These are phyloP conservation scores for Leccinum uliginosum DNA, from an alignment of 768 basidiomycete species.

Conservation along the genomic window DNA sequence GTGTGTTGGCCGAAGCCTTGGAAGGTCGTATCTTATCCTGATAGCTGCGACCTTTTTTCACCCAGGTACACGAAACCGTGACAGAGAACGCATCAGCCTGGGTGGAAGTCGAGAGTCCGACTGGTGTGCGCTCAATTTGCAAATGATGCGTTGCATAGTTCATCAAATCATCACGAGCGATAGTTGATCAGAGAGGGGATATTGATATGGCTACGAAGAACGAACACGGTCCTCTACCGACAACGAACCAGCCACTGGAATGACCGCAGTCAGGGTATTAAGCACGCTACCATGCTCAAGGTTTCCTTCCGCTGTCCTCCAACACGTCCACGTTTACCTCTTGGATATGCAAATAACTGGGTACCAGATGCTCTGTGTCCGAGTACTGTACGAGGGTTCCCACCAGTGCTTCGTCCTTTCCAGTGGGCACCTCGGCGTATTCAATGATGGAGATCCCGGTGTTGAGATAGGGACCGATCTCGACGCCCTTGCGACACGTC, in stretches of 20 bases:
- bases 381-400: slow-evolving; percentile 51
- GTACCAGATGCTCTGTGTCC: slow-evolving; percentile 48
- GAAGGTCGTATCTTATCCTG: neutral
- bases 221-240: neutral
- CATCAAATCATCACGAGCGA: neutral
- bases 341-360: slow-evolving; percentile 28
- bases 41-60: neutral
- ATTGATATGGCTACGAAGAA: neutral
- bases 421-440: slow-evolving; percentile 33
- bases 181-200: neutral
- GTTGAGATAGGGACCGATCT: slow-evolving; percentile 22
- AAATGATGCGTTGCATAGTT: neutral
- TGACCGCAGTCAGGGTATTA: slow-evolving; percentile 9
- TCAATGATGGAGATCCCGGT: slow-evolving; percentile 54
- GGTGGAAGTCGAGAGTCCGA: neutral
- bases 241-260: slow-evolving; percentile 6
- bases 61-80: neutral
- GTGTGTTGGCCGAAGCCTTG: neutral
- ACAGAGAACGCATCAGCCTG: neutral
- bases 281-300: neutral
- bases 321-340: slow-evolving; percentile 51
- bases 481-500: slow-evolving; percentile 29
- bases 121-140: neutral
- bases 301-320: slow-evolving; percentile 5
- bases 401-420: slow-evolving; percentile 10